Evolutionary conservation across 257 asterid genomes (phyloP), one percentile per base, ranked within the genome.

Genomic region (Solanum sitiens): DNA sequence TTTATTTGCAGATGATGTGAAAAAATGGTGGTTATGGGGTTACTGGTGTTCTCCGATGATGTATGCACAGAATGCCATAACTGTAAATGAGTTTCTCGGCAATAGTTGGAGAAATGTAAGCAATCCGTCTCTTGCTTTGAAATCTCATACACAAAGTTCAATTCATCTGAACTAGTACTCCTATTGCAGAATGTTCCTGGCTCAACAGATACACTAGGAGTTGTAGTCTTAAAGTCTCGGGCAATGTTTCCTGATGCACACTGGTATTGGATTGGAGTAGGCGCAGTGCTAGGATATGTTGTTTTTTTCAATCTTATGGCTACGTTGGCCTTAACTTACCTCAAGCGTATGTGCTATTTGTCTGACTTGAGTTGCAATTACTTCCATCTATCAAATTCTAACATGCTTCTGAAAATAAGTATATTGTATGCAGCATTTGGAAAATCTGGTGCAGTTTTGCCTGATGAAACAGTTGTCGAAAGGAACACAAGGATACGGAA

Each of bases 211-310:
- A 14, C 98, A 56, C 87, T 95, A 20, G 98, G 98, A 11, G 25
- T 92, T 45, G 32, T 89, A 12, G 86, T 95, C 42, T 67, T 95
- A 61, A 95, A 90, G 88, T 83, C 95, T 9, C 89, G 94, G 18
- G 98, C 95, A 21, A 15, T 93, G 45, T 95, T 94, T 79, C 87
- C 91, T 10, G 96, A 94, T 27, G 92, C 92, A 11, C 87, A 75
- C 40, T 95, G 97, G 99, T 95, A 96, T 83, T 96, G 99, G 99
- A 93, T 96, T 50, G 98, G 99, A 42, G 63, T 91, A 20, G 96
- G 92, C 80, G 97, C 96, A 21, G 87, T 89, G 30, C 74, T 91
- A 35, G 98, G 97, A 84, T 96, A 91, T 18, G n/a, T 73, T 50
- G 83, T 87, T 2, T 63, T 96, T 39, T 96, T 94, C 93, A 96